Base-by-base conservation (phyloP, 768 basidiomycete genomes). In the Lentinula raphanica region DNA sequence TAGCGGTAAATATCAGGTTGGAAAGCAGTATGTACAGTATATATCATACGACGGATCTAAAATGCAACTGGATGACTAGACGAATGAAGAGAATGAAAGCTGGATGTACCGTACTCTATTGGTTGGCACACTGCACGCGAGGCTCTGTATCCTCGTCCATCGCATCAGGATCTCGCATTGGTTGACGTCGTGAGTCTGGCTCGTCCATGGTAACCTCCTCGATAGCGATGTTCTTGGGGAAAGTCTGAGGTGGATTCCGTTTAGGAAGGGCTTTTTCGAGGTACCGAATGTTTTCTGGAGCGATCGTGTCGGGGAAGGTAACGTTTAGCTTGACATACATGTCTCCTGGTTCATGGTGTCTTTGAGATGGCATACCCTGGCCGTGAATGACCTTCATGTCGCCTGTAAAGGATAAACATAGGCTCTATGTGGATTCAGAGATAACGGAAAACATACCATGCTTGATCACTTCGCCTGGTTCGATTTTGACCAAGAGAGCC, bases 361-460 rank as follows among this genome's bases (percentile, higher is more conserved):
- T 87, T 71, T 91, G 91, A 51, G 97, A 98, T 12, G 96, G 97
- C 97, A 99, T 99, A 61, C 97, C 97, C 75, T 98, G 95, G 4
- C 90, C 92, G 49, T 83, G 83, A 65, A 99, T 88, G 63, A 95
- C 87, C 74, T 97, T 98, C 67, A 94, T 68, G 44, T 90, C 87
- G 60, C 90, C 96, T 95, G 65, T 49, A 46, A 7, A 59, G 21
- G 56, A 21, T 36, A n/a, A n/a, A n/a, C n/a, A n/a, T n/a, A n/a
- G n/a, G n/a, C n/a, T n/a, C n/a, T n/a, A n/a, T n/a, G n/a, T n/a
- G n/a, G n/a, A n/a, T n/a, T n/a, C n/a, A n/a, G n/a, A n/a, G n/a
- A n/a, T n/a, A n/a, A 57, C 58, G 11, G 59, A 59, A 44, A 48
- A 74, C 88, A 61, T 66, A 97, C 96, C 92, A 65, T 96, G 87